Evolutionary conservation across 73 alveolate genomes (phyloP).

Genomic region (Uronychia binucleata): DNA sequence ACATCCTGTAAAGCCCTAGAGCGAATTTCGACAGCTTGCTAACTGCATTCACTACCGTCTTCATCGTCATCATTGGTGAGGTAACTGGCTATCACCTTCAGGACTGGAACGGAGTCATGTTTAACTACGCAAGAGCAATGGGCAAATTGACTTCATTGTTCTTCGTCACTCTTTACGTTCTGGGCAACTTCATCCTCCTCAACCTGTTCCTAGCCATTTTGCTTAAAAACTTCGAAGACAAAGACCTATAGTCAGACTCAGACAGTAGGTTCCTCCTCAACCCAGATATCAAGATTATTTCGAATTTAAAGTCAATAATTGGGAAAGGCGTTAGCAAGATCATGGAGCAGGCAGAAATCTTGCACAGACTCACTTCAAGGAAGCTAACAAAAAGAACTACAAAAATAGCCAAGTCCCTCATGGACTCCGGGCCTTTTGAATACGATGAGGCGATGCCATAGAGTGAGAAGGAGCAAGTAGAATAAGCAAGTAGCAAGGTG

Average conservation of each 20-base stretch:
- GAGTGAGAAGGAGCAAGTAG: too few relatives aligned
- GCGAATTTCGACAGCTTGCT: slow-evolving; percentile 16
- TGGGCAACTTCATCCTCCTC: slow-evolving; percentile 47
- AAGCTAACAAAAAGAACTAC: slow-evolving; percentile 8
- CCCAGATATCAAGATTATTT: background rate
- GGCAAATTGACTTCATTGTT: slow-evolving; percentile 21
- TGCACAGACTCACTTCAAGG: background rate
- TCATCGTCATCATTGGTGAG: slow-evolving; percentile 14
- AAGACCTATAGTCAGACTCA: background rate
- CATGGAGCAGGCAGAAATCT: background rate
- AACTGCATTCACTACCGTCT: slow-evolving; percentile 24
- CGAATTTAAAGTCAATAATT: background rate
- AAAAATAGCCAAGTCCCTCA: background rate
- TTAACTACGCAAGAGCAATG: slow-evolving; percentile 16
- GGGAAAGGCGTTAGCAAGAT: background rate
- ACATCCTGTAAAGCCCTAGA: slow-evolving; percentile 14
- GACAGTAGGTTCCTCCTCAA: background rate
- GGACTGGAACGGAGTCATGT: slow-evolving; percentile 22
- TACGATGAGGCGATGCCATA: too few relatives aligned
- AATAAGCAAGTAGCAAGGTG: too few relatives aligned
- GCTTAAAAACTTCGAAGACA: slow-evolving; percentile 52
- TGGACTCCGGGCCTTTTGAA: too few relatives aligned
- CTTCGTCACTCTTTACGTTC: slow-evolving; percentile 33
- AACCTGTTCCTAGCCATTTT: slow-evolving; percentile 61
- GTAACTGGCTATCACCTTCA: background rate